phyloP scores from a whole-genome alignment of 768 basidiomycete genomes.

The Stropharia rugosoannulata region DNA sequence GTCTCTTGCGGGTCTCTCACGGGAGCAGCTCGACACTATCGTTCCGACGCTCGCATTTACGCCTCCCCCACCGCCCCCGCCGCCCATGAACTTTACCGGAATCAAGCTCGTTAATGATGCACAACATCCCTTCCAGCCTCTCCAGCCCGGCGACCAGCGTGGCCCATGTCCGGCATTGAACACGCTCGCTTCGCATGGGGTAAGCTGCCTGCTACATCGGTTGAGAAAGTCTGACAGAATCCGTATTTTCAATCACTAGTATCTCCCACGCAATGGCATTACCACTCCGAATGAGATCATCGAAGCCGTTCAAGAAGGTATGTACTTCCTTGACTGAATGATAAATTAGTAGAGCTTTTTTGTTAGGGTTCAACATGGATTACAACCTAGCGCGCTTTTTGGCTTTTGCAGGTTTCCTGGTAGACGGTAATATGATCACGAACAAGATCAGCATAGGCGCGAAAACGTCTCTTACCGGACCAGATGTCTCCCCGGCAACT shows the following conservation, averaged over 20 bases:
- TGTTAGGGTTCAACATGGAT: not conserved
- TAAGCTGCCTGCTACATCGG: not conserved
- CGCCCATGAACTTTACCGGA: not conserved
- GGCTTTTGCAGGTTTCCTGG: not conserved
- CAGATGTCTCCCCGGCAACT: not conserved
- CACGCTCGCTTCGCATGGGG: not conserved
- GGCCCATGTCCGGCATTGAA: not conserved
- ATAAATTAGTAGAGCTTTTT: not conserved
- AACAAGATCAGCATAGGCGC: not conserved
- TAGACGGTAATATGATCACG: not conserved
- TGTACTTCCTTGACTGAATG: too few species aligned
- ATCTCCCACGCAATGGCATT: not conserved
- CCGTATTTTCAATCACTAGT: not conserved
- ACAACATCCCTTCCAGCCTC: not conserved
- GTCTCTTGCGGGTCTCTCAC: slow-evolving; percentile 12
- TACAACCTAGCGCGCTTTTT: not conserved
- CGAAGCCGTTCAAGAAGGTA: not conserved
- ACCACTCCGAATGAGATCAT: not conserved
- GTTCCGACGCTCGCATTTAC: slow-evolving; percentile 11
- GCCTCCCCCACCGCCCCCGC: not conserved
- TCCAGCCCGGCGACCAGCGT: not conserved
- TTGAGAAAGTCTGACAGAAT: not conserved
- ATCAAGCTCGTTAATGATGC: not conserved
- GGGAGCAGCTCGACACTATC: slow-evolving; percentile 12
- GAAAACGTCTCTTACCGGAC: not conserved